Evolutionary conservation across 495 filamentous ascomycete species (phyloP), one percentile per base, ranked within the genome.

Genomic region (Penicillium steckii): DNA sequence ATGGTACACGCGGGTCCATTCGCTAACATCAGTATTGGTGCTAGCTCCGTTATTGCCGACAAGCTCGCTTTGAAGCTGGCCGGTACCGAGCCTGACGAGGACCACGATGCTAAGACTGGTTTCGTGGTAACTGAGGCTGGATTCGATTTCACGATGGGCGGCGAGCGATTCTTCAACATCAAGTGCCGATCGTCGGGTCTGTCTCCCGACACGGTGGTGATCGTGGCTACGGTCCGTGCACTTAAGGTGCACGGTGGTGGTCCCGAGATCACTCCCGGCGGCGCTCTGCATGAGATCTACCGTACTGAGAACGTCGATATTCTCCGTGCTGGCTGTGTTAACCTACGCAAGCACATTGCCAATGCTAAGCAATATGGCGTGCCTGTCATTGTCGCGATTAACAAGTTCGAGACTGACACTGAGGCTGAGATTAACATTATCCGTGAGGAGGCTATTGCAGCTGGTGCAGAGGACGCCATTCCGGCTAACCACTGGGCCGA

Each of bases 101-200:
- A 94, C 59, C 83, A 91, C 60, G 75, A 85, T 24, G 76, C 84
- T 60, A 95, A 95, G 77, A 82, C 87, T 12, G 94, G 94, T 7
- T 97, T 94, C 50, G 92, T 96, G n/a, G 85, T 98, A 44, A 98
- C 94, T 8, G 94, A 98, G 71, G 93, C 94, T 40, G 94, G 94
- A 8, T 98, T 98, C 69, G 94, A 98, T 69, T 98, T 98, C 74
- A 97, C 94, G 44, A 98, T 98, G 94, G 94, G 94, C 52, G 94
- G 94, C 46, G 94, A 98, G 80, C 87, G 94, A 24, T 98, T 98
- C 80, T 97, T 98, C 85, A 97, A 98, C 74, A 97, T 98, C 75
- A 98, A 98, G 80, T 97, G 94, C 76, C 86, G 94, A 40, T 90
- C 90, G 25, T 96, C 91, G 13, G 94, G 94, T 17, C 80, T 98